Evolutionary conservation across 2,329 filamentous ascomycete genomes (phyloP).

Genomic region (Aspergillus sp.): DNA sequence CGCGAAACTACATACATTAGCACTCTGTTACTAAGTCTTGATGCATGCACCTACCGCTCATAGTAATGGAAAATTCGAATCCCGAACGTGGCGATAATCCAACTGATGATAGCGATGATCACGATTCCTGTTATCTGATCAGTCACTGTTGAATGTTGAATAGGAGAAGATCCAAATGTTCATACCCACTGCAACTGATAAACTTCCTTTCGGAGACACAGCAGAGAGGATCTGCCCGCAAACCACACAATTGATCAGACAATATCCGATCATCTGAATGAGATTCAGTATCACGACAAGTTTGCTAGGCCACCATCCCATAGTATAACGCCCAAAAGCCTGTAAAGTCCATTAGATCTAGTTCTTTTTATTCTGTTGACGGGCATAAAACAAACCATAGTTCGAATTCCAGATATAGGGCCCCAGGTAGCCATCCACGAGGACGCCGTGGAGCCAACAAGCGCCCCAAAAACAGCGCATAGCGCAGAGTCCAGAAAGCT

Average conservation of each 20-base stretch:
- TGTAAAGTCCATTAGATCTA: constrained; percentile 18
- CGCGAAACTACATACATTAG: constrained; percentile 50
- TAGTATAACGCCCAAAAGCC: constrained; percentile 60
- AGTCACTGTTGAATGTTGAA: not conserved
- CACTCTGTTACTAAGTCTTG: not conserved
- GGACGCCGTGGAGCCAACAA: constrained; percentile 56
- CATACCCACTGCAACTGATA: constrained; percentile 63
- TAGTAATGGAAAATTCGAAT: constrained; percentile 68
- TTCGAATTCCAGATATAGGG: constrained; percentile 60
- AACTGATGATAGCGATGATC: constrained; percentile 62
- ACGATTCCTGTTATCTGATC: constrained; percentile 50
- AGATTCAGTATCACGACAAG: constrained; percentile 63
- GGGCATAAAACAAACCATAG: constrained; percentile 47
- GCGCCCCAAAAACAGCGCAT: constrained; percentile 57
- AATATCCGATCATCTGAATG: constrained; percentile 62
- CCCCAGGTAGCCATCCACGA: constrained; percentile 65
- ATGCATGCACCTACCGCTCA: constrained; percentile 51
- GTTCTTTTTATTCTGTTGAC: not conserved
- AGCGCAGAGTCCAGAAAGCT: constrained; percentile 59
- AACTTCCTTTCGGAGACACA: constrained; percentile 57
- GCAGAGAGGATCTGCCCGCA: constrained; percentile 69
- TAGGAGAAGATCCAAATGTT: not conserved
- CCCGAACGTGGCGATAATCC: constrained; percentile 66
- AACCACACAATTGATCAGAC: constrained; percentile 64
- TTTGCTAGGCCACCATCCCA: constrained; percentile 67